Evolutionary conservation across 306 rosid genomes (phyloP), one percentile per base, ranked within the genome.

Genomic region (Corylus americana): DNA sequence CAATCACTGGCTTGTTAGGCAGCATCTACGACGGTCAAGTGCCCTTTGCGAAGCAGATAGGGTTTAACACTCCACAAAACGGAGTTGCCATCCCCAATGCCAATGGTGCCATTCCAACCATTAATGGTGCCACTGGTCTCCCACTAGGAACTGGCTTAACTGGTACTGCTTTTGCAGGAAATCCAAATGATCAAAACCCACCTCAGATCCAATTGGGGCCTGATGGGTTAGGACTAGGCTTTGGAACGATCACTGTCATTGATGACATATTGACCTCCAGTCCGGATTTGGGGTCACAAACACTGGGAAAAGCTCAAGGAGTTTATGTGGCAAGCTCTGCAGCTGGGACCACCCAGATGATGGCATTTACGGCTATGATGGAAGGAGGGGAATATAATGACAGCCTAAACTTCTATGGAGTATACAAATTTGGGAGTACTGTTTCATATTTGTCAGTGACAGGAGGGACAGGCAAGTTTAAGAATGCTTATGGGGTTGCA

Each of bases 401-500:
- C 50, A 78, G 76, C 63, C 44, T 85, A 5, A 88, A 83, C 68
- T 81, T 88, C 25, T 83, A 42, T 70, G 89, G 87, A 11, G 76
- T 83, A 11, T 85, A 44, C 70, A 83, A 73, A 74, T 76, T 85
- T 55, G 86, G 86, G 66, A 85, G 84, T 57, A 51, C 86, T 14
- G 29, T 89, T 76, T 91, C 98, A 25, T 92, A 88, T 72, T 72
- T 94, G 79, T 87, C 94, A 0, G 89, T 94, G 73, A 88, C 81
- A 9, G 97, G 97, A 54, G 97, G 98, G 27, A 94, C 98, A 37
- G 94, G 97, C 0, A 92, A 86, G 88, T 94, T 88, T 81, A 91
- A 88, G 89, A 79, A 84, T 62, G 93, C 96, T 48, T 85, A 80
- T 72, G 97, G 97, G 66, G 73, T 91, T 83, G 97, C 98, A 0